These are phyloP conservation scores for Trypanosoma grayi DNA, from an alignment of 208 protist genomes.

Conservation along the genomic window DNA sequence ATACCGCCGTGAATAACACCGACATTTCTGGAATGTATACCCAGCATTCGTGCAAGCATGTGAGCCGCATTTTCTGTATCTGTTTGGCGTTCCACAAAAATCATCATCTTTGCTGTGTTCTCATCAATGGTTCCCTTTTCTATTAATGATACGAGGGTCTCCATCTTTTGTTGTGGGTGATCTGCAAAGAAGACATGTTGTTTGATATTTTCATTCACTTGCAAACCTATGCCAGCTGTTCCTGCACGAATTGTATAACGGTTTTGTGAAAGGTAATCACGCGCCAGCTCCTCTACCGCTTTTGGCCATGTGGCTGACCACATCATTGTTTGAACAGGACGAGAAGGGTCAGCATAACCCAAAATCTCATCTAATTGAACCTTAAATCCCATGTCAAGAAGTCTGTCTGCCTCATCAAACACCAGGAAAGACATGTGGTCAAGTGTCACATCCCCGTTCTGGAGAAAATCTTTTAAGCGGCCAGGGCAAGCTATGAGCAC, in stretches of 20 bases:
- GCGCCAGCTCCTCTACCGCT: conserved; percentile 76
- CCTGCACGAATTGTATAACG: conserved; percentile 87
- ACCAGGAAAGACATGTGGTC: conserved; percentile 94
- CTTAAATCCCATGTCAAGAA: conserved; percentile 94
- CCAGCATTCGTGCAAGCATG: conserved; percentile 58
- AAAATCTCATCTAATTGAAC: conserved; percentile 95
- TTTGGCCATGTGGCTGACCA: conserved; percentile 96
- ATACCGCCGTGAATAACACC: conserved; percentile 95
- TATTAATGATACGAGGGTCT: conserved; percentile 66
- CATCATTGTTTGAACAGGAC: conserved; percentile 94
- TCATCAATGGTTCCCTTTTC: conserved; percentile 82
- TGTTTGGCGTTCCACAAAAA: conserved; percentile 91
- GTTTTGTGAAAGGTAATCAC: conserved; percentile 79
- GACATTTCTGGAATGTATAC: conserved; percentile 68
- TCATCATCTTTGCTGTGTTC: conserved; percentile 83
- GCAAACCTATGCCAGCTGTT: conserved; percentile 72
- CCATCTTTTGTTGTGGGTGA: conserved; percentile 55
- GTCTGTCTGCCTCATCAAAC: conserved; percentile 99
- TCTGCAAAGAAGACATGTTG: conserved; percentile 73
- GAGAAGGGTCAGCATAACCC: conserved; percentile 45
- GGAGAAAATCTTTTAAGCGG: conserved; percentile 94
- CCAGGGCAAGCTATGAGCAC: conserved; percentile 98
- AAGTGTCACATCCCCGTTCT: conserved; percentile 89
- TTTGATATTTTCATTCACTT: conserved; percentile 85
- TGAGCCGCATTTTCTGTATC: conserved; percentile 74